phyloP scores from a whole-genome alignment of 306 rosid genomes.

The Heteromeles arbutifolia region DNA sequence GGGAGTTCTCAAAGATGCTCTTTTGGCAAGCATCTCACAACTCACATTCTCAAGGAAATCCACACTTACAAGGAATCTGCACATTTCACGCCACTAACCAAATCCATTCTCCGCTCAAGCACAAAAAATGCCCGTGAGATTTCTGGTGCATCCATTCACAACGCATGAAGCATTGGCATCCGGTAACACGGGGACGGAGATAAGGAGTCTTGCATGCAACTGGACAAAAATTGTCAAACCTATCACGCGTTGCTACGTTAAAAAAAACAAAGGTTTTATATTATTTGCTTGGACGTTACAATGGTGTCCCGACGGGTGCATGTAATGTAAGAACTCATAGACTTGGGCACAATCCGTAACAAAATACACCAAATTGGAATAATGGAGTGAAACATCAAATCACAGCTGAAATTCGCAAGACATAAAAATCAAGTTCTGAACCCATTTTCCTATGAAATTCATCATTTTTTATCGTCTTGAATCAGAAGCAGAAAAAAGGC shows the following conservation, averaged over 20 bases:
- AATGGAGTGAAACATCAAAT: background rate
- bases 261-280: no score
- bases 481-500: background rate
- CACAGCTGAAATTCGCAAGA: background rate
- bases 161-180: background rate
- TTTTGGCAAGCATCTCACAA: background rate
- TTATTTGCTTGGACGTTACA: background rate
- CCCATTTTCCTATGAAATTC: background rate
- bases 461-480: background rate
- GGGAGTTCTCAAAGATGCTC: constrained; percentile 7
- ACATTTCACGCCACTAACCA: background rate
- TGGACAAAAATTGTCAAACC: background rate
- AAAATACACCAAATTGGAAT: background rate
- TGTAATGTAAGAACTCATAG: background rate
- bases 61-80: background rate
- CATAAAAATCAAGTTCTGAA: background rate
- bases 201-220: background rate
- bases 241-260: no score
- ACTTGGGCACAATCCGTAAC: background rate
- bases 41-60: background rate
- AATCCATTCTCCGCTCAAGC: background rate
- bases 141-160: background rate
- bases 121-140: background rate
- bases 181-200: background rate
- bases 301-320: no score